Evolutionary conservation across 1,139 yeast species (phyloP), one percentile per base, ranked within the genome.

Genomic region (Yamadazyma dendronema): DNA sequence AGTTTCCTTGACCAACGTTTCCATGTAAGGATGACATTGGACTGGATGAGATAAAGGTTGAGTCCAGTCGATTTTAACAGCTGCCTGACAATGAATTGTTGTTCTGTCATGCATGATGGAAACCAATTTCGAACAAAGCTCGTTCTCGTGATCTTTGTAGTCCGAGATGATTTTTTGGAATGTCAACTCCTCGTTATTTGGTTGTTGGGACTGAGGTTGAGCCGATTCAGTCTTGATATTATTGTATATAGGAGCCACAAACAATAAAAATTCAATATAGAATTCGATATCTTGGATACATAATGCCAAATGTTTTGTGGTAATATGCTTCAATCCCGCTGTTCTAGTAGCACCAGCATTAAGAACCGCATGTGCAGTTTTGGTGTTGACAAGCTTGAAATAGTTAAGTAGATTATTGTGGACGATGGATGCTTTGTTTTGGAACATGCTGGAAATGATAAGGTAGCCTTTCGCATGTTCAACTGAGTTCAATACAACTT

Each of bases 341-440:
- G 88, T 77, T 43, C 80, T 64, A 1, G 87, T 83, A 0, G 94
- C 94, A 25, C 87, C 88, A 1, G 92, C 90, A 32, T 83, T 84
- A 30, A 85, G 62, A 32, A 85, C 82, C 3, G 87, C 75, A 47
- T 79, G 80, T 4, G 77, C 73, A 4, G 79, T 65, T 41, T 79
- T 76, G 9, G 78, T 61, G 49, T 83, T 82, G 55, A 77, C 62
- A 14, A 74, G 56, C 42, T 75, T 70, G 39, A 82, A 58, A 36
- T 77, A 66, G 35, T 75, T 84, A 30, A 77, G 51, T 21, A 81
- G 44, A 44, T 74, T 72, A 13, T 62, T 57, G 30, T 72, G 68
- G 17, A 77, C 57, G 3, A 52, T 42, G 1, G 54, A 42, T 4
- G 56, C 48, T 12, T 60, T 59, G 30, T 65, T 66, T 2, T 81